Evolutionary conservation across 305 asterid genomes (phyloP), one percentile per base, ranked within the genome.

Genomic region (Ilex paraguariensis): DNA sequence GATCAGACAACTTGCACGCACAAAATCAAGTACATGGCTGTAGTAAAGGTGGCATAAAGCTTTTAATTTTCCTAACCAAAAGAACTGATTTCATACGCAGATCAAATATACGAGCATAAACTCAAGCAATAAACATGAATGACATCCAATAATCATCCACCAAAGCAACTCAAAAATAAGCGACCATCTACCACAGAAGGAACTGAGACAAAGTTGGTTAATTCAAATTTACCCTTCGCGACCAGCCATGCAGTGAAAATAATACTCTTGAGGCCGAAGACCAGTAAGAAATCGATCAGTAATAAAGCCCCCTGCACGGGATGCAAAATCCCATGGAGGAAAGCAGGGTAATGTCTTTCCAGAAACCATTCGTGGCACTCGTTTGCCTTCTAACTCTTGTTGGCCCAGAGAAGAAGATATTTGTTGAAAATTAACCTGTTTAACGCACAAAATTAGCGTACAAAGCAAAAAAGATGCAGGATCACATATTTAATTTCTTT

Each of bases 211-310:
- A 12, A 5, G 16, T 11, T 12, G 2, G 9, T 45, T 7, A 1
- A 45, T 49, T 49, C 5, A 49, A n/a, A 30, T 63, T 77, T 90
- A 93, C 99, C 99, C 99, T 79, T 93, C 99, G 50, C 99, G 95
- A 66, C 99, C 99, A 76, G 99, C 99, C 99, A 93, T 93, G 87
- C 99, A 93, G 74, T 93, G 99, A 74, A 93, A 93, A 72, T 90
- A 93, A 70, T 93, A 93, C 67, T 93, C 99, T 68, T 90, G 97
- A 62, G 97, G 97, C 65, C 97, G 95, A 65, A 93, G 97, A 51
- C 99, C 99, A 54, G 90, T 77, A 71, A 93, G 97, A 75, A 93
- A 93, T 46, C 99, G 94, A 77, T 93, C 99, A 46, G 91, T 93
- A 66, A 93, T 88, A 71, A 82, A 93, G 66, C 97, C 99, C 54